Percentiles rank a stretch among this genome's conserved stretches.
These are phyloP conservation scores for Exophiala sideris DNA, from an alignment of 2,329 filamentous ascomycete species.

Conservation along the genomic window DNA sequence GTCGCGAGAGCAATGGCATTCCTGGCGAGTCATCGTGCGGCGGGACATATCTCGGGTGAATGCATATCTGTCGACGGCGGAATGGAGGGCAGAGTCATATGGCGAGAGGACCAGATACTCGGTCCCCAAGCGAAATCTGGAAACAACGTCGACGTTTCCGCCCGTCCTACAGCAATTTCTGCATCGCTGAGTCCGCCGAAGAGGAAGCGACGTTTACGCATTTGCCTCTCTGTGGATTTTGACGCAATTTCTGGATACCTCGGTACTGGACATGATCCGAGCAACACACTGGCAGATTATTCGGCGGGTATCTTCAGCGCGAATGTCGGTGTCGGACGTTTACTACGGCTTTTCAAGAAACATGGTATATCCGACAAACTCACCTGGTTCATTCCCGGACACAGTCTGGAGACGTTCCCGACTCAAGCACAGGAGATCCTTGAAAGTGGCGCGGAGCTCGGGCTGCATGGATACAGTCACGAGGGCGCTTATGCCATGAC, in stretches of 20 bases:
- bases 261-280: constrained; percentile 52
- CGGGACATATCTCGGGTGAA: constrained; percentile 55
- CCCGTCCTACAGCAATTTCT: constrained; percentile 4
- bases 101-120: constrained; percentile 45
- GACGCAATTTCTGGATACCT: constrained; percentile 61
- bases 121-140: background rate
- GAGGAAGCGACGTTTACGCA: constrained; percentile 22
- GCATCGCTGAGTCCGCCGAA: constrained; percentile 6
- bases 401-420: constrained; percentile 58
- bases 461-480: constrained; percentile 44
- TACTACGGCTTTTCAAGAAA: constrained; percentile 54
- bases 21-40: constrained; percentile 49
- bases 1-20: constrained; percentile 50
- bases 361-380: constrained; percentile 50
- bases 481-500: constrained; percentile 39
- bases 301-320: constrained; percentile 55
- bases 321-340: constrained; percentile 54
- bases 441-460: constrained; percentile 44
- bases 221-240: constrained; percentile 48
- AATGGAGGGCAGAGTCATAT: constrained; percentile 51
- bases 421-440: constrained; percentile 49
- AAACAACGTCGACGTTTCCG: background rate
- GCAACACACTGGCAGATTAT: constrained; percentile 56
- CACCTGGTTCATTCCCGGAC: constrained; percentile 61
- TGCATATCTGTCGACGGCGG: constrained; percentile 52